A percentile compares a stretch with the other conserved stretches of the same genome.
These are phyloP conservation scores for Fusarium sp. DNA, from an alignment of 2,329 filamentous ascomycete species.

Conservation along the genomic window DNA sequence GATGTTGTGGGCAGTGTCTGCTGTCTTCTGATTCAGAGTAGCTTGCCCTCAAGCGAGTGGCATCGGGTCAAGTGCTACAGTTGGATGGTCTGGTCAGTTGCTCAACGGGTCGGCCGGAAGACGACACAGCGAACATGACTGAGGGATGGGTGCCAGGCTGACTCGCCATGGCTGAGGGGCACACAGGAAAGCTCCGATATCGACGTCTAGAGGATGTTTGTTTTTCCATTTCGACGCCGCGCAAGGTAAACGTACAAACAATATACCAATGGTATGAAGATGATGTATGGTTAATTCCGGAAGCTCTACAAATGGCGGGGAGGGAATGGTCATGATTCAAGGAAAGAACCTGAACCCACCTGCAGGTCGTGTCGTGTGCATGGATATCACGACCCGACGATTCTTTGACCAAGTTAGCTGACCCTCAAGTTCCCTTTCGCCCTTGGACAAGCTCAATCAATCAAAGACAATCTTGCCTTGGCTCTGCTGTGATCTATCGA, in stretches of 20 bases:
- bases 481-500: conserved; percentile 2
- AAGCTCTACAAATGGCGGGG: conserved; percentile 19
- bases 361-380: background rate
- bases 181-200: conserved; percentile 19
- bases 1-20: background rate
- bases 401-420: background rate
- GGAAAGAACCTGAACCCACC: conserved; percentile 25
- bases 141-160: conserved; percentile 16
- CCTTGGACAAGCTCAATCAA: background rate
- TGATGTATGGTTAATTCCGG: conserved; percentile 27
- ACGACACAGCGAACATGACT: background rate
- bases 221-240: conserved; percentile 11
- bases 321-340: conserved; percentile 23
- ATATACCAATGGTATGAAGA: conserved; percentile 34
- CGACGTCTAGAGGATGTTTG: conserved; percentile 19
- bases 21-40: background rate
- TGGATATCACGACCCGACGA: background rate
- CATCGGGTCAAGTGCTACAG: conserved; percentile 13
- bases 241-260: conserved; percentile 12
- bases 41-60: conserved; percentile 14
- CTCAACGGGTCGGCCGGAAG: conserved; percentile 24
- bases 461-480: background rate
- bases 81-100: conserved; percentile 29
- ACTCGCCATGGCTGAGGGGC: conserved; percentile 23
- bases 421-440: background rate